Conservation (phyloP, 2,329 filamentous ascomycete species). For the Capronia americana region DNA sequence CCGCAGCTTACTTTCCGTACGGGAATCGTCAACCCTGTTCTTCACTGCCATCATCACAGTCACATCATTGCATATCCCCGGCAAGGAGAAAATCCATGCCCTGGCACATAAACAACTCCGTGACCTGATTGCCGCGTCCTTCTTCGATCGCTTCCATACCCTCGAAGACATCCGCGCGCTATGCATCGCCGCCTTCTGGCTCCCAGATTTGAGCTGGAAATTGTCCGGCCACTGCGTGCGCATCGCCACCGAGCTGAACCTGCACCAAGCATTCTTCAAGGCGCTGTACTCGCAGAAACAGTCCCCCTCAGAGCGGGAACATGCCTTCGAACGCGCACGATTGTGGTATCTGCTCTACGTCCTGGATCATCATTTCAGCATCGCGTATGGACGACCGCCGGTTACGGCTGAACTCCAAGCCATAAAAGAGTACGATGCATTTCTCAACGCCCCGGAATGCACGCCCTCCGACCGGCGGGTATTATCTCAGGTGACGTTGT, state of each 20-base stretch:
- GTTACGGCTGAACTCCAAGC: slow-evolving; percentile 65
- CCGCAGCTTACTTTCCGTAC: slow-evolving; percentile 58
- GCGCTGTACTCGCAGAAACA: slow-evolving; percentile 58
- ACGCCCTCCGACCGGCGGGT: slow-evolving; percentile 63
- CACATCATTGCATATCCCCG: slow-evolving; percentile 64
- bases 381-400: slow-evolving; percentile 65
- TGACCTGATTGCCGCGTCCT: slow-evolving; percentile 61
- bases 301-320: slow-evolving; percentile 30
- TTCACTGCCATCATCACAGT: slow-evolving; percentile 64
- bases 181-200: slow-evolving; percentile 68
- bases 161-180: slow-evolving; percentile 65
- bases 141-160: slow-evolving; percentile 64
- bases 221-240: slow-evolving; percentile 65
- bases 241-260: slow-evolving; percentile 63
- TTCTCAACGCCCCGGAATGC: slow-evolving; percentile 59
- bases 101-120: slow-evolving; percentile 65
- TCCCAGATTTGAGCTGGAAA: slow-evolving; percentile 68
- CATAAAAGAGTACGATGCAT: slow-evolving; percentile 64
- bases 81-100: slow-evolving; percentile 59
- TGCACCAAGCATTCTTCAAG: slow-evolving; percentile 61
- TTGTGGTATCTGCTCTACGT: slow-evolving; percentile 70
- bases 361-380: slow-evolving; percentile 70
- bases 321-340: slow-evolving; percentile 59
- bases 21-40: slow-evolving; percentile 62
- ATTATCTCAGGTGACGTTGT: slow-evolving; percentile 63